These are phyloP conservation scores for Trifolium subterraneum DNA, from an alignment of 306 rosid species.

Conservation along the genomic window DNA sequence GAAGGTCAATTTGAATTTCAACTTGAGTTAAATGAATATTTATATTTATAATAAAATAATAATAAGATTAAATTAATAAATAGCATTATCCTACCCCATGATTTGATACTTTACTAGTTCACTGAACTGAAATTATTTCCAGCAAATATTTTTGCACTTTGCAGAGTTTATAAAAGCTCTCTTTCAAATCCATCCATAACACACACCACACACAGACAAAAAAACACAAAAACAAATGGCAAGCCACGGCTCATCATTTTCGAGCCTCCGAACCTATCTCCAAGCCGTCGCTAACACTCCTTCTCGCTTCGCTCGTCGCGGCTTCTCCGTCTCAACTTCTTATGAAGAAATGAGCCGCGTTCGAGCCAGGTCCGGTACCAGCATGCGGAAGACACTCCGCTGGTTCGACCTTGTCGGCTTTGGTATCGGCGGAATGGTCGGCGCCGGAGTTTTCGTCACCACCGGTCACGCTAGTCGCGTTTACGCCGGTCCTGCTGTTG, in stretches of 20 bases:
- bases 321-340: constrained; percentile 72
- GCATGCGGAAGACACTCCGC: constrained; percentile 73
- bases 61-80: not conserved
- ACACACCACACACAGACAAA: not conserved
- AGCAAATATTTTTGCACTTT: constrained; percentile 18
- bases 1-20: no score
- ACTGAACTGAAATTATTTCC: not conserved
- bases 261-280: constrained; percentile 65
- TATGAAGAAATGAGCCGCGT: constrained; percentile 67
- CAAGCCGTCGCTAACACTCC: constrained; percentile 70
- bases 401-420: constrained; percentile 81
- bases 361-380: constrained; percentile 67
- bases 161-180: constrained; percentile 1
- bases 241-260: constrained; percentile 63
- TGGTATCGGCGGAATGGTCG: constrained; percentile 95
- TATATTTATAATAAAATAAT: no score
- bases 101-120: constrained; percentile 19
- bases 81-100: constrained; percentile 6
- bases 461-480: constrained; percentile 68
- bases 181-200: constrained; percentile 11
- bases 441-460: constrained; percentile 91
- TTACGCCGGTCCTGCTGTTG: constrained; percentile 75
- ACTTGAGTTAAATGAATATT: no score
- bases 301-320: constrained; percentile 71
- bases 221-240: no score